Evolutionary conservation across 805 yeast genomes (phyloP).

Genomic region (Schwanniomyces vanrijiae): DNA sequence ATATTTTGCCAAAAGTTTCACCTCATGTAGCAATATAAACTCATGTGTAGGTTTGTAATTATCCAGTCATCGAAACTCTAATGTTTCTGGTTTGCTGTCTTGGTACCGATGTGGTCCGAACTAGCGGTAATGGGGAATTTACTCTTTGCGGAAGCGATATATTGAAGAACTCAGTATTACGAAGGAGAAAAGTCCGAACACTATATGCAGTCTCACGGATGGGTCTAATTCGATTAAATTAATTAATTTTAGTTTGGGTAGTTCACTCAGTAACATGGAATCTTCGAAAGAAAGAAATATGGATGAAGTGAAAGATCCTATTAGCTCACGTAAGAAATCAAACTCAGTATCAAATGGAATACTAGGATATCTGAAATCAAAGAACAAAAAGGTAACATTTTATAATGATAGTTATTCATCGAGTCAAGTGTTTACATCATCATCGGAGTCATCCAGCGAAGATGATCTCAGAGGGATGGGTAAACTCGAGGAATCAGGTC

Average conservation of each 20-base stretch:
- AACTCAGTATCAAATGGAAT: conserved; percentile 17
- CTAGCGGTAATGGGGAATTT: background rate
- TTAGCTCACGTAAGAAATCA: conserved; percentile 10
- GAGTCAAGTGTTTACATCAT: conserved; percentile 5
- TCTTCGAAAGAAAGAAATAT: conserved; percentile 1
- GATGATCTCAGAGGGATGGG: conserved; percentile 3
- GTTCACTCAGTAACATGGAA: background rate
- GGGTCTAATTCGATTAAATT: background rate
- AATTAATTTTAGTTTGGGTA: background rate
- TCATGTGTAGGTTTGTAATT: too few relatives aligned
- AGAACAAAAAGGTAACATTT: conserved; percentile 15
- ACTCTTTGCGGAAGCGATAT: background rate
- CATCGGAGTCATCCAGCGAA: conserved; percentile 9
- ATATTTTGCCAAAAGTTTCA: too few relatives aligned
- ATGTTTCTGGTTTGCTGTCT: too few relatives aligned
- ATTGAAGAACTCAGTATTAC: too few relatives aligned
- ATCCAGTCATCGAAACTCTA: too few relatives aligned
- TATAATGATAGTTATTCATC: conserved; percentile 7
- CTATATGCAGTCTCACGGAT: conserved; percentile 1
- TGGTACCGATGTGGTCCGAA: background rate
- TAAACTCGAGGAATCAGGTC: background rate
- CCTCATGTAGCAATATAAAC: too few relatives aligned
- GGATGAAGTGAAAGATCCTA: background rate
- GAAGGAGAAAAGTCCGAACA: background rate
- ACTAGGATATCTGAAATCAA: conserved; percentile 7